Conservation (phyloP, 1,284 basidiomycete genomes). For the Wallemia mellicola region DNA sequence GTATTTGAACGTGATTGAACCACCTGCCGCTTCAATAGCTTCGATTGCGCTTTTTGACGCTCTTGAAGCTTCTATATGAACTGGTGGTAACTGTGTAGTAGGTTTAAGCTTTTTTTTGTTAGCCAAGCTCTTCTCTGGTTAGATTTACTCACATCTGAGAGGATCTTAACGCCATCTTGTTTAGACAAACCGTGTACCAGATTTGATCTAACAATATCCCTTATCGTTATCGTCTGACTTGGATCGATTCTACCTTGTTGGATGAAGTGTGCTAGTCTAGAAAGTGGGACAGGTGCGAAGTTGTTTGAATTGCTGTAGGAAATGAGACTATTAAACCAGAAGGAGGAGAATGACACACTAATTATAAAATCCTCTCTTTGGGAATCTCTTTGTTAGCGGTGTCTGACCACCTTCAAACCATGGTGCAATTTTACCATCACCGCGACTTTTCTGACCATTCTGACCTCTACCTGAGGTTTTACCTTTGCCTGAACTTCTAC, state of each 20-base stretch:
- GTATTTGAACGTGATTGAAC: slow-evolving; percentile 63
- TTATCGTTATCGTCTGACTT: not conserved
- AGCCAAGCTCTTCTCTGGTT: slow-evolving; percentile 30
- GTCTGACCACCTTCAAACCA: slow-evolving; percentile 93
- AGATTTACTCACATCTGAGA: slow-evolving; percentile 1
- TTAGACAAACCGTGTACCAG: not conserved
- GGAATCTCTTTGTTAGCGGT: slow-evolving; percentile 64
- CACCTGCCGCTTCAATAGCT: slow-evolving; percentile 53
- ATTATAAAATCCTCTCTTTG: slow-evolving; percentile 81
- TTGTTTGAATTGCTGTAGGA: not conserved
- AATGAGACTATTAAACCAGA: too few relatives aligned
- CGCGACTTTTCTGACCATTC: slow-evolving; percentile 85
- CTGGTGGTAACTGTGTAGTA: slow-evolving; percentile 50
- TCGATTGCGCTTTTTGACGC: slow-evolving; percentile 62
- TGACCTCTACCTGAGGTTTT: slow-evolving; percentile 75
- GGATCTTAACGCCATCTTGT: not conserved
- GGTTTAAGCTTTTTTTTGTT: slow-evolving; percentile 58
- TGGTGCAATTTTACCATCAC: slow-evolving; percentile 26
- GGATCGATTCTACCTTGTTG: slow-evolving; percentile 4
- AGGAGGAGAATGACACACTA: too few relatives aligned
- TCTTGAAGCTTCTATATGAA: slow-evolving; percentile 55
- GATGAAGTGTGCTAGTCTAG: slow-evolving; percentile 3
- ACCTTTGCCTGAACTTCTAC: slow-evolving; percentile 65
- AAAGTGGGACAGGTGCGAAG: not conserved
- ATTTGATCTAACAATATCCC: not conserved